Evolutionary conservation across 1,284 basidiomycete genomes (phyloP), one percentile per base, ranked within the genome.

Genomic region (Wolfiporia cocos): DNA sequence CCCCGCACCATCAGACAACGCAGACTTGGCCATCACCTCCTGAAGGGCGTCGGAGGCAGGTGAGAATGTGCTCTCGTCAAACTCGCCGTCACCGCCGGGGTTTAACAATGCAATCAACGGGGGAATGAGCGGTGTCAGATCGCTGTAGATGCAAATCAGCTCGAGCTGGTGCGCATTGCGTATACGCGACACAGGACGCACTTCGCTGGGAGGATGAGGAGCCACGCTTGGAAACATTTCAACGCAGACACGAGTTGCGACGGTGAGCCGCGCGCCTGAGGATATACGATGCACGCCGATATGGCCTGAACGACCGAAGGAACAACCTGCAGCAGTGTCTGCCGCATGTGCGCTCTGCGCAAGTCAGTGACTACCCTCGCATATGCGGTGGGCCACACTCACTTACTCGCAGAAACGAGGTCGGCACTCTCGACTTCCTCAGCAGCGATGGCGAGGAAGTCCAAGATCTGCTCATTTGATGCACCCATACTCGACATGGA

Each of bases 211-310:
- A 92, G 64, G 34, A 76, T 71, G 2, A 70, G 63, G 53, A 92
- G 77, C 92, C 91, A 94, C 3, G 85, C 80, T 58, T 88, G 81
- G 0, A 92, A 67, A 57, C 88, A 92, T 49, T 76, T 78, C 44
- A 92, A 70, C 0, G 86, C 86, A 0, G 87, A 78, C 19, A 74
- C 70, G 2, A 86, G 68, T 41, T 90, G 77, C 9, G 63, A 63
- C n/a, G 64, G 50, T 4, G 62, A 54, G 37, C 49, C 49, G 23
- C 37, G 59, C 40, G 14, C 62, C 50, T 36, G 55, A 21, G 32
- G 60, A 30, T 26, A 49, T 4, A 65, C 64, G 37, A 84, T 71
- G 9, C 73, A 72, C 4, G 70, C 62, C 2, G 69, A 71, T 35
- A 92, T 74, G 3, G 81, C 80, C 46, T 77, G 75, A 6, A 83